Conservation (phyloP, 2,329 filamentous ascomycete genomes). For the Sarocladiaceae sp. region DNA sequence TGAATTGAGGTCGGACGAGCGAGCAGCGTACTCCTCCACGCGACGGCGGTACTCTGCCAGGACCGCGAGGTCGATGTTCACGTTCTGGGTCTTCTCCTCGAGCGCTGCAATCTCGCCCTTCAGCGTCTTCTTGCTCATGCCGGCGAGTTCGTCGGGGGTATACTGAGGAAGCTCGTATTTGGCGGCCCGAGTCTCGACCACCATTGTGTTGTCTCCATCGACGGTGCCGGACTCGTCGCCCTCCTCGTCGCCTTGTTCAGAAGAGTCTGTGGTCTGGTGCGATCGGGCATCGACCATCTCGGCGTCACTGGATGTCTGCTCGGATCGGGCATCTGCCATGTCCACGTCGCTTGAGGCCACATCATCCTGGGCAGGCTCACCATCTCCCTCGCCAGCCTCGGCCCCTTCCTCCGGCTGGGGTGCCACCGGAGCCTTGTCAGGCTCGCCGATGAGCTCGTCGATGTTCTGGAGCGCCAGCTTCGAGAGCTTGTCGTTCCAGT, state of each 20-base stretch:
- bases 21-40: conserved; percentile 74
- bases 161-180: conserved; percentile 68
- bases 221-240: conserved; percentile 22
- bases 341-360: conserved; percentile 17
- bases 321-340: conserved; percentile 2
- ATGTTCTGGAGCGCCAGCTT: conserved; percentile 84
- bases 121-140: conserved; percentile 59
- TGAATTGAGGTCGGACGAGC: conserved; percentile 77
- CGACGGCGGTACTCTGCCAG: conserved; percentile 83
- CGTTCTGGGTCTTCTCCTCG: conserved; percentile 73
- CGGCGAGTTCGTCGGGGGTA: conserved; percentile 65
- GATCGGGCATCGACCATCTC: conserved; percentile 20
- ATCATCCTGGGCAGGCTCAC: conserved; percentile 28
- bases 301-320: conserved; percentile 12
- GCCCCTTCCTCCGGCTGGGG: conserved; percentile 18
- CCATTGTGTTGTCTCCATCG: conserved; percentile 20
- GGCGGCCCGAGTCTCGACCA: conserved; percentile 8
- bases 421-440: conserved; percentile 21
- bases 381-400: conserved; percentile 20
- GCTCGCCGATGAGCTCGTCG: conserved; percentile 54
- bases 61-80: conserved; percentile 83
- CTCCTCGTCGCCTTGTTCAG: conserved; percentile 17
- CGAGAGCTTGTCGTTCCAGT: conserved; percentile 86
- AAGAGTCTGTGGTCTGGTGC: not conserved
- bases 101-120: conserved; percentile 59